A percentile compares a stretch with the other conserved stretches of the same genome.
Evolutionary conservation across 305 asterid species (phyloP).

Genomic region (Nicotiana rustica): DNA sequence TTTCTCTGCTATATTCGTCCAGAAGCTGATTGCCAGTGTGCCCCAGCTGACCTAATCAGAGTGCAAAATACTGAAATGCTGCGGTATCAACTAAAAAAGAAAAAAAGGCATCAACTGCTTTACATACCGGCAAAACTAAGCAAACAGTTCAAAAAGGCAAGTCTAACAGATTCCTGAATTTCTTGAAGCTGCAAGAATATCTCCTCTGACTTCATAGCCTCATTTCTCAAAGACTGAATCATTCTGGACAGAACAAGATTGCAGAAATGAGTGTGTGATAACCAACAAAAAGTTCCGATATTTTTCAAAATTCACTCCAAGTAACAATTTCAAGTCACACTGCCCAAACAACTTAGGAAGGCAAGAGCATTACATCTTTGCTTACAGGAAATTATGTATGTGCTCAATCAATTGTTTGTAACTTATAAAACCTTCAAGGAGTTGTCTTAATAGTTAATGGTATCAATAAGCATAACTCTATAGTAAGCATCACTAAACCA

Average conservation of each 20-base stretch:
- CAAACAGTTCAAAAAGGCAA: slow-evolving; percentile 89
- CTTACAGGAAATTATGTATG: slow-evolving; percentile 6
- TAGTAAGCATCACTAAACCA: not conserved
- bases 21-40: slow-evolving; percentile 71
- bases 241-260: slow-evolving; percentile 61
- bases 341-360: slow-evolving; percentile 5
- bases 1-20: slow-evolving; percentile 59
- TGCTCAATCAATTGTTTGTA: not conserved
- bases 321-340: not conserved
- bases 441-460: not conserved
- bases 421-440: slow-evolving; percentile 1
- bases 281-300: not conserved
- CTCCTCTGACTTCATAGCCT: slow-evolving; percentile 83
- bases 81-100: no score
- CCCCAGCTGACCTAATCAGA: slow-evolving; percentile 80
- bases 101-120: not conserved
- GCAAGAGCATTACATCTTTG: slow-evolving; percentile 5
- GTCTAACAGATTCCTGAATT: slow-evolving; percentile 89
- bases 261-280: not conserved
- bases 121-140: slow-evolving; percentile 87
- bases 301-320: slow-evolving; percentile 1
- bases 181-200: slow-evolving; percentile 79
- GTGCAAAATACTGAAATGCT: slow-evolving; percentile 30
- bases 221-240: slow-evolving; percentile 79
- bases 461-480: slow-evolving; percentile 11